These are phyloP conservation scores for Agaricus sinodeliciosus DNA, from an alignment of 768 basidiomycete genomes.

Conservation along the genomic window DNA sequence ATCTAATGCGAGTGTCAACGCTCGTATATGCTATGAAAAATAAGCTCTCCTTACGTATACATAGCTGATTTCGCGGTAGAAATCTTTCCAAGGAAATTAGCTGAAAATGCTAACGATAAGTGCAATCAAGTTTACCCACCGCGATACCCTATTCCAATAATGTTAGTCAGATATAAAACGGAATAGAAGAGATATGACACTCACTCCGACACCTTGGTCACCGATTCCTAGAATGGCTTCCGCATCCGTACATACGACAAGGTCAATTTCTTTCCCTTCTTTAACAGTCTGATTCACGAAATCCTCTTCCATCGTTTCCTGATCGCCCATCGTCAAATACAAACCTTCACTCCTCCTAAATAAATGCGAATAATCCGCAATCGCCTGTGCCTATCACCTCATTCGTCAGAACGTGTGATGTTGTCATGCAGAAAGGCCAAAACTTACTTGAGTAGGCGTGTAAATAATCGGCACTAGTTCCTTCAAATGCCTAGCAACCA, in stretches of 20 bases:
- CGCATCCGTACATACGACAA: conserved; percentile 79
- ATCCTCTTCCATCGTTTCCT: conserved; percentile 68
- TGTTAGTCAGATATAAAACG: background rate
- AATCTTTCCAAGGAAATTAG: conserved; percentile 34
- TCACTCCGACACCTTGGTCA: conserved; percentile 61
- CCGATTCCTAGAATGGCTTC: conserved; percentile 78
- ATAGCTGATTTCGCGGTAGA: conserved; percentile 74
- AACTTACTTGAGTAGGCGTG: conserved; percentile 68
- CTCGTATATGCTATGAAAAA: background rate
- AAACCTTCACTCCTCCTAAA: conserved; percentile 77
- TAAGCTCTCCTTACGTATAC: conserved; percentile 45
- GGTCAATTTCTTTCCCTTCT: conserved; percentile 54
- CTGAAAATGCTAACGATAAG: too few species aligned
- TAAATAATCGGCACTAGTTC: conserved; percentile 72
- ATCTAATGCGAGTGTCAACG: conserved; percentile 23
- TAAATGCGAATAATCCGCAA: conserved; percentile 77
- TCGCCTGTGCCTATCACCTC: conserved; percentile 60
- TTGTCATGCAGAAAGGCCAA: background rate
- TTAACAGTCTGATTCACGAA: conserved; percentile 57
- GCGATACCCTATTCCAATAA: conserved; percentile 35
- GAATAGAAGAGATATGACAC: conserved; percentile 8
- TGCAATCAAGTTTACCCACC: conserved; percentile 24
- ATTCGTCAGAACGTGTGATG: background rate
- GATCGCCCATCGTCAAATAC: conserved; percentile 56
- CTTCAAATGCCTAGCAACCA: conserved; percentile 50